Evolutionary conservation across 2,329 filamentous ascomycete genomes (phyloP).

Genomic region (Trichophyton rubrum): DNA sequence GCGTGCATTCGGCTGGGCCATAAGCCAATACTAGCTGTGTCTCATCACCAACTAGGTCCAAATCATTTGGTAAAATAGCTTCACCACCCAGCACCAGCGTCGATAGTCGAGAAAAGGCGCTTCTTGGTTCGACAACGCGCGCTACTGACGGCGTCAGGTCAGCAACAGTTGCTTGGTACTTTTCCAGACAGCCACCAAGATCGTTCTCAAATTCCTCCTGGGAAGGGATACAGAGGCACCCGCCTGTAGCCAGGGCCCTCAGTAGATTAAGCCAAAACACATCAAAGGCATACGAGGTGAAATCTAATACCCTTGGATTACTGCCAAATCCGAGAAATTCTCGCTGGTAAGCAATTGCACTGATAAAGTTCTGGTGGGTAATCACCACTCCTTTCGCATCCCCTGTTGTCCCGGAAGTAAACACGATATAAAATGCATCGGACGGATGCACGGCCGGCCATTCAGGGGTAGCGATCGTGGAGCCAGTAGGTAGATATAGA

Average conservation of each 20-base stretch:
- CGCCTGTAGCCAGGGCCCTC: slow-evolving; percentile 42
- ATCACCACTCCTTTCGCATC: slow-evolving; percentile 6
- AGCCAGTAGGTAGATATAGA: background rate
- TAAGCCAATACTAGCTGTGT: slow-evolving; percentile 29
- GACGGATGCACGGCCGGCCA: slow-evolving; percentile 10
- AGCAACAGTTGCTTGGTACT: slow-evolving; percentile 41
- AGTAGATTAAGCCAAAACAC: background rate
- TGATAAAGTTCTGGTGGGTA: background rate
- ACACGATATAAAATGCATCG: slow-evolving; percentile 42
- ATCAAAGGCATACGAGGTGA: slow-evolving; percentile 16
- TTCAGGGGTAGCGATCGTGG: background rate
- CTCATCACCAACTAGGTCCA: slow-evolving; percentile 17
- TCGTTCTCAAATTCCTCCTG: slow-evolving; percentile 38
- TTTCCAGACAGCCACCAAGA: slow-evolving; percentile 37
- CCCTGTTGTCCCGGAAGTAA: background rate
- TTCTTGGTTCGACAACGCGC: slow-evolving; percentile 32
- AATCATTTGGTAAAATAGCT: slow-evolving; percentile 15
- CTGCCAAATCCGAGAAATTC: background rate
- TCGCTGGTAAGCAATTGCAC: background rate
- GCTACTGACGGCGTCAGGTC: slow-evolving; percentile 50
- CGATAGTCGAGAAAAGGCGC: slow-evolving; percentile 26
- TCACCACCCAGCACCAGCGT: slow-evolving; percentile 25
- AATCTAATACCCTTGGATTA: slow-evolving; percentile 45
- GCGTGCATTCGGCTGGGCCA: slow-evolving; percentile 19
- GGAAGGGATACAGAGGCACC: slow-evolving; percentile 47